Evolutionary conservation across 1,139 yeast genomes (phyloP), one percentile per base, ranked within the genome.

Genomic region (Lodderomyces metapsilosis): DNA sequence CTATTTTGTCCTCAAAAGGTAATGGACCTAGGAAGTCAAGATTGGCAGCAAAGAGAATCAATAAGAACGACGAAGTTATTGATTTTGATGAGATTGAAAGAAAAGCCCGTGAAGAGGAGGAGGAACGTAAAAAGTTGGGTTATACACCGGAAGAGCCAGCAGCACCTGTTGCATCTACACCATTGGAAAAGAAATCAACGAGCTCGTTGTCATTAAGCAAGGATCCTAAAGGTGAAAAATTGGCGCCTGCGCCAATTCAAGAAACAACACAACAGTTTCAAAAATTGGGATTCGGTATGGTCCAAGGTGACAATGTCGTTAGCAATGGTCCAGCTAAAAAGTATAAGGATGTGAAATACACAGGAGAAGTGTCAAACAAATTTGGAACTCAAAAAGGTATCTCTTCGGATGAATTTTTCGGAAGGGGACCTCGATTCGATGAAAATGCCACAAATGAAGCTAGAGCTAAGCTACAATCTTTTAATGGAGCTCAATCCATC

Each of bases 71-170:
- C n/a, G 81, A 80, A 25, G 88, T 84, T 27, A 78, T 92, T 47
- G 96, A 92, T 61, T 92, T 92, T 55, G 98, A 92, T 52, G 95
- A 86, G 54, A 83, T 89, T 50, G 98, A 89, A 61, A 83, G 77
- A 58, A 84, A 84, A 56, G 98, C 97, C 20, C 80, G 84, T 61
- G 76, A 77, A 54, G 97, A 91, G 61, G 88, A 84, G 42, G 87
- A 84, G 58, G 84, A 83, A 53, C 79, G 85, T 21, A 78, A 79
- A 50, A 71, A 73, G 50, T 75, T 88, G 52, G 95, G 95, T 5
- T 85, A 85, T 60, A 79, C 79, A 50, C 88, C 91, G 8, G 65
- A 67, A 33, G 71, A 66, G 34, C 11, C 35, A 9, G 68, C 58
- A 18, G 47, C 58, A 22, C 25, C 50, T 9, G 37, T 43, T 7